Conservation (phyloP, 371 early-diverging fungal genomes). For the Coemansia sp. region DNA sequence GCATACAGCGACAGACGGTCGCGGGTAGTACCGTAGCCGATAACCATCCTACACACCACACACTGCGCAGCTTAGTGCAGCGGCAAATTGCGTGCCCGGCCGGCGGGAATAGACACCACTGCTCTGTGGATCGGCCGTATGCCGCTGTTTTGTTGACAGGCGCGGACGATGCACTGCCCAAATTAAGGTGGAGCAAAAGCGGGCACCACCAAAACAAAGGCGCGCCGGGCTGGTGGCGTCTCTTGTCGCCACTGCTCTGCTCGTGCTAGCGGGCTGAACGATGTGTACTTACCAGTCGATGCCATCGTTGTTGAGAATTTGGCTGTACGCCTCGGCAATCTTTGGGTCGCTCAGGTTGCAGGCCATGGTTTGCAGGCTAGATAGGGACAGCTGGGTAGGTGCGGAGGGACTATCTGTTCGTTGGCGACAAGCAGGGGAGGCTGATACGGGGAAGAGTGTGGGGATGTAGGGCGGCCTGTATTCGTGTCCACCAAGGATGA, state of each 20-base stretch:
- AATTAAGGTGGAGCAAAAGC: constrained; percentile 5
- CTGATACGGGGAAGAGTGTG: background rate
- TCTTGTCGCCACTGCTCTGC: too few species aligned
- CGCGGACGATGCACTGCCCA: background rate
- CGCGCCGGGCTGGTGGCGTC: constrained; percentile 1
- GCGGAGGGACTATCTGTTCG: background rate
- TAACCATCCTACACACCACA: constrained; percentile 30
- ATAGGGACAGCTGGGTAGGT: background rate
- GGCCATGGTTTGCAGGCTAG: constrained; percentile 14
- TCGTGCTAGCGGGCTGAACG: too few species aligned
- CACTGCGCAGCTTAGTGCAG: background rate
- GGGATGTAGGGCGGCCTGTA: background rate
- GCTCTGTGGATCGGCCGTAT: constrained; percentile 7
- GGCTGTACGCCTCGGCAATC: constrained; percentile 37
- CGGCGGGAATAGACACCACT: background rate
- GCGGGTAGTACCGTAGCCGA: constrained; percentile 42
- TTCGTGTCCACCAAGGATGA: constrained; percentile 7
- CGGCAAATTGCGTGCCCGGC: background rate
- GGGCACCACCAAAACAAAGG: constrained; percentile 4
- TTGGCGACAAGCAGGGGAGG: background rate
- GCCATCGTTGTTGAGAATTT: constrained; percentile 27
- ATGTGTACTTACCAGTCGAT: constrained; percentile 43
- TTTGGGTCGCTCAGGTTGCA: constrained; percentile 37
- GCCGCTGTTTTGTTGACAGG: constrained; percentile 8
- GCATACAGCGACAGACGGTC: constrained; percentile 38